Conservation (phyloP, 2,329 filamentous ascomycete species). For the Aspergillus fructus region DNA sequence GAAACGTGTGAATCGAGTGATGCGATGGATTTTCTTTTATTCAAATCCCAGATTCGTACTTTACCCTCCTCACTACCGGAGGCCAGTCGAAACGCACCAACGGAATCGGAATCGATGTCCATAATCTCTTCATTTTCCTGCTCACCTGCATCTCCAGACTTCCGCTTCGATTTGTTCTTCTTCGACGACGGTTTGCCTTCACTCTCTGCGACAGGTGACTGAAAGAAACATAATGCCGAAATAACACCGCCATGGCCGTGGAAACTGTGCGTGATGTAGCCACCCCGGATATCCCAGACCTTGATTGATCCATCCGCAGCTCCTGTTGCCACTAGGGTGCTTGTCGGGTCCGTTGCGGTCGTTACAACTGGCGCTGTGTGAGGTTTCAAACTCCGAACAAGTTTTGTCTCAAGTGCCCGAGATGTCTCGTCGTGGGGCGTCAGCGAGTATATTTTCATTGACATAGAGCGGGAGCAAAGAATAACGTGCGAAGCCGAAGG, state of each 20-base stretch:
- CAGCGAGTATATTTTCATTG: slow-evolving; percentile 87
- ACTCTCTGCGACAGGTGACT: slow-evolving; percentile 55
- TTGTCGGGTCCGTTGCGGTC: slow-evolving; percentile 78
- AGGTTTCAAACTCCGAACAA: slow-evolving; percentile 80
- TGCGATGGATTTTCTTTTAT: slow-evolving; percentile 75
- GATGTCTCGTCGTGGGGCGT: slow-evolving; percentile 56
- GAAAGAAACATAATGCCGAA: slow-evolving; percentile 89
- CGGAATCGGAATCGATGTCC: slow-evolving; percentile 43
- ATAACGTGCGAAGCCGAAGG: slow-evolving; percentile 85
- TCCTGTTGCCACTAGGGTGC: slow-evolving; percentile 87
- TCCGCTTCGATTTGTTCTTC: slow-evolving; percentile 47
- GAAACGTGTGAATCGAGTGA: slow-evolving; percentile 90
- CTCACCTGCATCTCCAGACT: slow-evolving; percentile 33
- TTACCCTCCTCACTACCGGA: slow-evolving; percentile 94
- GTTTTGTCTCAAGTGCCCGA: slow-evolving; percentile 61
- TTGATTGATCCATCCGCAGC: slow-evolving; percentile 92
- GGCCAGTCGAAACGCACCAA: slow-evolving; percentile 71
- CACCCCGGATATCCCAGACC: slow-evolving; percentile 90
- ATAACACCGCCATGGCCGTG: slow-evolving; percentile 88
- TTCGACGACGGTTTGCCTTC: slow-evolving; percentile 40
- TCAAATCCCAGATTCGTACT: slow-evolving; percentile 85
- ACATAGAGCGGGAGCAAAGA: slow-evolving; percentile 89
- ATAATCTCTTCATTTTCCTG: slow-evolving; percentile 46
- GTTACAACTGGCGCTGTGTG: slow-evolving; percentile 88
- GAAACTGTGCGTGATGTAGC: slow-evolving; percentile 93